Percentiles rank a stretch among this genome's conserved stretches.
phyloP scores from a whole-genome alignment of 345 rosid species.

The Turritis glabra region DNA sequence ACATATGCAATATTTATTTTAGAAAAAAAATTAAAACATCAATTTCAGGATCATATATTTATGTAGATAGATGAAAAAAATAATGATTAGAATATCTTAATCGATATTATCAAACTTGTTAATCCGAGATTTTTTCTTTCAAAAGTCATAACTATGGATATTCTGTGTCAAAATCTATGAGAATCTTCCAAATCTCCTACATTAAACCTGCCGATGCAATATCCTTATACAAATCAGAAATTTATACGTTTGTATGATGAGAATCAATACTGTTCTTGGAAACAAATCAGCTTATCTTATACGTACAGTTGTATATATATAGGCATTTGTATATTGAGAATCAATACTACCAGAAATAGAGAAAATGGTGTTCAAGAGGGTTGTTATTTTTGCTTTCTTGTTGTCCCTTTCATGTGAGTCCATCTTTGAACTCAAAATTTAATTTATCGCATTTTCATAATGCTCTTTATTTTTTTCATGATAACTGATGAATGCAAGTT shows the following conservation, averaged over 20 bases:
- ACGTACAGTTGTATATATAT: background rate
- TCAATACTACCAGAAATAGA: background rate
- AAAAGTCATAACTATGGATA: background rate
- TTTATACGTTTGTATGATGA: background rate
- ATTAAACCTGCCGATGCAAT: conserved; percentile 7
- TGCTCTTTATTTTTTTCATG: background rate
- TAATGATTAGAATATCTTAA: background rate
- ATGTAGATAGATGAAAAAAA: background rate
- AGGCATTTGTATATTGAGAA: background rate
- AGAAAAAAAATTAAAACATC: too few relatives aligned
- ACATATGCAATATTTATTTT: too few relatives aligned
- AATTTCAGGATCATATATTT: too few relatives aligned
- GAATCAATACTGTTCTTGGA: background rate
- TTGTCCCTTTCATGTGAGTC: conserved; percentile 26
- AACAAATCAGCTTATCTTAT: background rate
- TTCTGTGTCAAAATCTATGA: background rate
- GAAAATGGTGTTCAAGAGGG: background rate
- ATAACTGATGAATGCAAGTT: background rate
- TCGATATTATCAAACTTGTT: background rate
- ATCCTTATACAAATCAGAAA: background rate
- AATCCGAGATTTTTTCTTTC: background rate
- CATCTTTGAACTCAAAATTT: background rate
- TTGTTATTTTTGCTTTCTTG: conserved; percentile 5
- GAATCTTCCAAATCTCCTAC: background rate
- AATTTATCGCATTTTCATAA: background rate